Percentiles rank a stretch among this genome's conserved stretches.
Evolutionary conservation across 1,284 basidiomycete species (phyloP).

Genomic region (Apiotrichum gamsii): DNA sequence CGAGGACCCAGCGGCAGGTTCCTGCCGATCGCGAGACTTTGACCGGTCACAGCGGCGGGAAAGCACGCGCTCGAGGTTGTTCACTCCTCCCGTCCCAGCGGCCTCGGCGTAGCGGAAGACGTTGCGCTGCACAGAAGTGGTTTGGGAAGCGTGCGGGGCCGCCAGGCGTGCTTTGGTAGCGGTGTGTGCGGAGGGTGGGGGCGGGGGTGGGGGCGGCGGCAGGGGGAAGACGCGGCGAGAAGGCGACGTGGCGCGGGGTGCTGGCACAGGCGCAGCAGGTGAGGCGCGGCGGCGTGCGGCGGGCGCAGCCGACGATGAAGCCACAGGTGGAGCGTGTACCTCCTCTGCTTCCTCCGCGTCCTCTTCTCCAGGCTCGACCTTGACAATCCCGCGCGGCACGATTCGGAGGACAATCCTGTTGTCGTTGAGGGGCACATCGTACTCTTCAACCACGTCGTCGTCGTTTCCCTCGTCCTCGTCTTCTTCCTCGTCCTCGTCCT

Average conservation of each 20-base stretch:
- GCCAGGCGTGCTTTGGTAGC: background rate
- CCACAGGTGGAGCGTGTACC: background rate
- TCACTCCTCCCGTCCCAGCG: too few relatives aligned
- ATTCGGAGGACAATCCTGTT: conserved; percentile 30
- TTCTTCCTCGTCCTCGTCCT: conserved; percentile 36
- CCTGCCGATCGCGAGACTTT: too few relatives aligned
- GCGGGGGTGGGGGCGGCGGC: background rate
- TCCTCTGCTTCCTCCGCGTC: conserved; percentile 11
- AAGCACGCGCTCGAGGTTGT: too few relatives aligned
- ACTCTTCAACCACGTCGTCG: conserved; percentile 20
- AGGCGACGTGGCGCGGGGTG: background rate
- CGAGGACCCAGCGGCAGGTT: too few relatives aligned
- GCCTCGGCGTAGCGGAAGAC: too few relatives aligned
- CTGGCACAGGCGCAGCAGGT: background rate
- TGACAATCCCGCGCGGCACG: conserved; percentile 26
- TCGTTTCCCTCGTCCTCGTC: conserved; percentile 13
- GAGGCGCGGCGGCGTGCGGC: too few relatives aligned
- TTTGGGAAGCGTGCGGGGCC: too few relatives aligned
- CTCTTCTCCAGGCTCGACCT: conserved; percentile 31
- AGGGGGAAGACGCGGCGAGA: background rate
- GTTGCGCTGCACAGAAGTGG: too few relatives aligned
- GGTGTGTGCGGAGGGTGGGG: background rate
- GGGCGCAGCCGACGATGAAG: background rate
- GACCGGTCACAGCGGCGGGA: too few relatives aligned
- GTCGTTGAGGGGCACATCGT: conserved; percentile 3